Base-by-base conservation (phyloP, 306 rosid genomes). In the Lotus japonicus region DNA sequence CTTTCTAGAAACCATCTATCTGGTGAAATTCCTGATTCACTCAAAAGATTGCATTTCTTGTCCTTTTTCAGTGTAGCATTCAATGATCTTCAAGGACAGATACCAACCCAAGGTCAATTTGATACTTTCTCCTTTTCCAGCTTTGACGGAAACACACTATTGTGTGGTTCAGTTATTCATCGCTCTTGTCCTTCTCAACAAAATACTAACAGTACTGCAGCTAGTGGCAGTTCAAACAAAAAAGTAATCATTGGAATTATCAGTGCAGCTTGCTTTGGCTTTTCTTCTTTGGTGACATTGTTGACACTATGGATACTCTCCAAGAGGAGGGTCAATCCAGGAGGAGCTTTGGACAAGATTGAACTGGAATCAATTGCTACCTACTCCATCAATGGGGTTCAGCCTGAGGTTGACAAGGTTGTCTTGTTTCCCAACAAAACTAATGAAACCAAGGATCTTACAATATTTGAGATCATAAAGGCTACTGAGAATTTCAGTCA, bases 401-500 rank as follows among this genome's bases (percentile, higher is more conserved):
- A 85, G 74, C 84, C 81, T 42, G 96, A 85, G 79, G 64, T 77
- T 46, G 88, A 85, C 53, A 83, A 74, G 67, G 98, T 92, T 75
- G 89, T 92, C 9, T 44, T 92, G 81, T 92, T 92, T 68, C 89
- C 92, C 35, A 80, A 79, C 80, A 86, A 83, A 43, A 75, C 74
- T 26, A 80, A 69, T 63, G 91, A 76, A 63, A 76, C 81, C 80
- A 87, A 87, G 82, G 96, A 92, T 76, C 96, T 92, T 49, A 78
- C 79, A 64, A 82, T 92, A 72, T 70, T 76, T 57, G 98, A 92
- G 69, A 92, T 89, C 77, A 62, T 92, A 59, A 89, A 89, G 66
- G 92, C 96, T 68, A 92, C 98, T 7, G 92, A 87, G 58, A 85
- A 89, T 84, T 92, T 92, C 84, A 84, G 88, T 58, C 96, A 92